Base-by-base conservation (phyloP, 2,329 filamentous ascomycete genomes). In the Capronia coronata region DNA sequence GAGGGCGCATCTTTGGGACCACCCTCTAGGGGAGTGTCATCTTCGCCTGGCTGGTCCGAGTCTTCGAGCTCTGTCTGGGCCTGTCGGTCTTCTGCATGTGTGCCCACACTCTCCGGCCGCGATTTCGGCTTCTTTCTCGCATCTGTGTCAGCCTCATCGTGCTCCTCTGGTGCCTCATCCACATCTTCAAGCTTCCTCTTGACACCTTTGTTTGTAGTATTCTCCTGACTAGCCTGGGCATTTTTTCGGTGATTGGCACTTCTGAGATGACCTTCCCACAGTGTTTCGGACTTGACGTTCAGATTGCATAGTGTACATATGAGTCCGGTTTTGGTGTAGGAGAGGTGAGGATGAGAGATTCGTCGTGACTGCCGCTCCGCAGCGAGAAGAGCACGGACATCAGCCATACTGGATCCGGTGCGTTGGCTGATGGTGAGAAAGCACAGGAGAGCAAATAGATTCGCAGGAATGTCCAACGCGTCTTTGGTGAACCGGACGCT, bases 351-450 rank as follows among this genome's bases (percentile, higher is more conserved):
- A 60, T 87, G 83, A 44, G 82, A 76, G 61, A 90, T 82, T 57
- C 84, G 80, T 49, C 87, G 82, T 54, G 84, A 78, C 48, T 82
- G 80, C 58, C 87, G 82, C 67, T 91, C 85, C 62, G 83, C 84
- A 60, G 86, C 85, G 50, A 94, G 77, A 42, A 94, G 78, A 29
- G 86, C 79, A 61, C 88, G 84, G 21, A 87, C 83, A 67, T 94
- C 87, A 59, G 86, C 76, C 86, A 93, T 91, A 11, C 9, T 14
- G 29, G 16, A 38, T 19, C 16, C n/a, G n/a, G 10, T 13, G 19
- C 38, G n/a, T 41, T 6, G 3, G 38, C 25, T 41, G 29, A 27
- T 27, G 7, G n/a, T n/a, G 6, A 9, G 13, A 32, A 32, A 32
- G 3, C n/a, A n/a, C n/a, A n/a, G 13, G 29, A n/a, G 29, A 32